phyloP scores from a whole-genome alignment of 2,329 filamentous ascomycete genomes.

The Neonectria neomacrospora region DNA sequence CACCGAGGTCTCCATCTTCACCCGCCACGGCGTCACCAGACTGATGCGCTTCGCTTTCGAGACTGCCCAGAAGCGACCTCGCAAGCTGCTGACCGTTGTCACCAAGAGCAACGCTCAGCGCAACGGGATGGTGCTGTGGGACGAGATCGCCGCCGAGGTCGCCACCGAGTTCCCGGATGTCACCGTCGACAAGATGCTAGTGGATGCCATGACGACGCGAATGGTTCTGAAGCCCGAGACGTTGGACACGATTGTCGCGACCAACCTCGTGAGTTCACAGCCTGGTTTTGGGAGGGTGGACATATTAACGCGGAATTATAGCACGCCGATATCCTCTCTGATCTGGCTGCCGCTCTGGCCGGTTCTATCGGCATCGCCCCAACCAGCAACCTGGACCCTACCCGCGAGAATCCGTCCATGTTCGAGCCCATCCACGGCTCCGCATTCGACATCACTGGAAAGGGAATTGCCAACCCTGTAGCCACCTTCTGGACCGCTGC shows the following conservation, averaged over 20 bases:
- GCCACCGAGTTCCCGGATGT: slow-evolving; percentile 69
- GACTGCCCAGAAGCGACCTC: slow-evolving; percentile 64
- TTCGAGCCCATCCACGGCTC: slow-evolving; percentile 71
- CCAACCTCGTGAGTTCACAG: slow-evolving; percentile 58
- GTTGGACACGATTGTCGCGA: slow-evolving; percentile 72
- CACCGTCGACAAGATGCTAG: slow-evolving; percentile 72
- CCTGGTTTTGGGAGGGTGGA: background rate
- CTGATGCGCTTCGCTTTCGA: slow-evolving; percentile 73
- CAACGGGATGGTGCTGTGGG: slow-evolving; percentile 76
- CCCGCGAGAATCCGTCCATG: slow-evolving; percentile 64
- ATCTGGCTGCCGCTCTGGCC: slow-evolving; percentile 75
- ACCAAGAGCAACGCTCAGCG: slow-evolving; percentile 74
- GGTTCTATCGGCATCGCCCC: slow-evolving; percentile 79
- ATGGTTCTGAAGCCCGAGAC: slow-evolving; percentile 71
- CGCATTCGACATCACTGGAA: slow-evolving; percentile 68
- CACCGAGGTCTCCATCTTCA: slow-evolving; percentile 72
- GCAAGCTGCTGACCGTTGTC: slow-evolving; percentile 70
- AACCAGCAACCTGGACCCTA: slow-evolving; percentile 74
- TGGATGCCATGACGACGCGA: slow-evolving; percentile 73
- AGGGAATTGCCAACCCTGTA: slow-evolving; percentile 67
- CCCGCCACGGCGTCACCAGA: slow-evolving; percentile 66
- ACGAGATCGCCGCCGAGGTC: slow-evolving; percentile 67
- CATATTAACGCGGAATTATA: background rate
- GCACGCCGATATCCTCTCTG: slow-evolving; percentile 74
- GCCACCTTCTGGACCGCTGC: slow-evolving; percentile 69